These are phyloP conservation scores for Ascodesmis nigricans DNA, from an alignment of 495 filamentous ascomycete species.

Conservation along the genomic window DNA sequence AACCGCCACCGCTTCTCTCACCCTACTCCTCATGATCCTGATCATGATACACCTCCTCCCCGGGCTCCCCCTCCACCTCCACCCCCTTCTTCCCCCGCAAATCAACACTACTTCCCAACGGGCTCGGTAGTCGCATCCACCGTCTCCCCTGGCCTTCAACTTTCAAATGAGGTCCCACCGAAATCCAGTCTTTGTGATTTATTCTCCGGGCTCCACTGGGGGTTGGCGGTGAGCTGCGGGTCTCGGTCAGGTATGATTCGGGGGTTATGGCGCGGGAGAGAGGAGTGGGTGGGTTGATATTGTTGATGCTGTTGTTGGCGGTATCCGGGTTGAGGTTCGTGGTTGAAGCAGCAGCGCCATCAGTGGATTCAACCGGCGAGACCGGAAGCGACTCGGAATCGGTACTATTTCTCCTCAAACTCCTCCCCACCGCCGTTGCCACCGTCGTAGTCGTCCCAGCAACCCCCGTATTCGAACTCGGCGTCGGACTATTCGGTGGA, in stretches of 20 bases:
- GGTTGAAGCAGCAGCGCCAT: slow-evolving; percentile 1
- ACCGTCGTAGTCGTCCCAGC: slow-evolving; percentile 10
- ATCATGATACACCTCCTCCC: neutral
- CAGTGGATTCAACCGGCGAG: neutral
- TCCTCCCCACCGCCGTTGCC: too few species aligned
- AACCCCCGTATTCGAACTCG: slow-evolving; percentile 8
- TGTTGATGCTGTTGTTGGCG: slow-evolving; percentile 4
- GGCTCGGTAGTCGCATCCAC: slow-evolving; percentile 18
- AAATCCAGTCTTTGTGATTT: slow-evolving; percentile 4
- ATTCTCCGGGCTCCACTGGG: slow-evolving; percentile 9
- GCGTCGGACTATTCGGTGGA: too few species aligned
- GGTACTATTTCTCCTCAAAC: too few species aligned
- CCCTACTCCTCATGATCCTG: neutral
- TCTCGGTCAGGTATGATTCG: slow-evolving; percentile 5
- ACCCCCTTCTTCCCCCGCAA: slow-evolving; percentile 1
- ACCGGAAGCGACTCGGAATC: too few species aligned
- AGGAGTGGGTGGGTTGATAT: slow-evolving; percentile 5
- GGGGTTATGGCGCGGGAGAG: neutral
- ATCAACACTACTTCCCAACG: slow-evolving; percentile 7
- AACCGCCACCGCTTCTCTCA: neutral
- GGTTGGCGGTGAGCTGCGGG: slow-evolving; percentile 12
- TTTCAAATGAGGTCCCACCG: slow-evolving; percentile 15
- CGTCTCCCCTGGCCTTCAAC: slow-evolving; percentile 8
- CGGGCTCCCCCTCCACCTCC: slow-evolving; percentile 7
- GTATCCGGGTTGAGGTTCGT: slow-evolving; percentile 3